Evolutionary conservation across 768 basidiomycete species (phyloP), one percentile per base, ranked within the genome.

Genomic region (Crucibulum laeve): DNA sequence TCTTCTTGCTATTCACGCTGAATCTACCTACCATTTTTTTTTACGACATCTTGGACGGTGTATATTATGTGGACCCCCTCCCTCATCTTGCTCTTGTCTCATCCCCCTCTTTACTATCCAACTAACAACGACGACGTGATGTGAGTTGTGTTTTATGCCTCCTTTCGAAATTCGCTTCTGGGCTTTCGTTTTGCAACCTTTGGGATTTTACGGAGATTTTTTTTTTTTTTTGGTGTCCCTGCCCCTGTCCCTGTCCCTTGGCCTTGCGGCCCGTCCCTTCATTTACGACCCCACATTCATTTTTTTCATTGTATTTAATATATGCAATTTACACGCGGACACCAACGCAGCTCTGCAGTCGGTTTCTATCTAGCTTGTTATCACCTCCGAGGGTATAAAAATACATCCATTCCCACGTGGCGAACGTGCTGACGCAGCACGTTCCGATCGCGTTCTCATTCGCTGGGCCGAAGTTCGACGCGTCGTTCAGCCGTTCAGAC

Each of bases 241-340:
- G 15, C 32, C 32, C 19, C 32, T 19, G 24, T 44, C 34, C 21
- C 18, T 44, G 8, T n/a, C n/a, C n/a, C n/a, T 38, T 10, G 10
- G 36, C 19, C 18, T 38, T 19, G 10, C 10, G 36, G 10, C 15
- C 28, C 36, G 11, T n/a, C n/a, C n/a, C 42, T 7, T 37, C 37
- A 10, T 26, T 42, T 42, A 15, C 10, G 15, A 28, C 26, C 42
- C 25, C 24, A 35, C 35, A n/a, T 37, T 44, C 35, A n/a, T 33
- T 47, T 53, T 53, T 50, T 48, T n/a, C n/a, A n/a, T 23, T 53
- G 49, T 53, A 51, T 40, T 44, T 53, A 42, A 45, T 50, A 50
- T 28, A 52, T 22, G 17, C 48, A 50, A 49, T 52, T 45, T 52
- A 52, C 44, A 30, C n/a, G 10, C 28, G n/a, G 28, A 10, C 8